Percentiles rank a stretch among this genome's conserved stretches.
Evolutionary conservation across 192 early-diverging fungal genomes (phyloP).

Genomic region (Dispira simplex): DNA sequence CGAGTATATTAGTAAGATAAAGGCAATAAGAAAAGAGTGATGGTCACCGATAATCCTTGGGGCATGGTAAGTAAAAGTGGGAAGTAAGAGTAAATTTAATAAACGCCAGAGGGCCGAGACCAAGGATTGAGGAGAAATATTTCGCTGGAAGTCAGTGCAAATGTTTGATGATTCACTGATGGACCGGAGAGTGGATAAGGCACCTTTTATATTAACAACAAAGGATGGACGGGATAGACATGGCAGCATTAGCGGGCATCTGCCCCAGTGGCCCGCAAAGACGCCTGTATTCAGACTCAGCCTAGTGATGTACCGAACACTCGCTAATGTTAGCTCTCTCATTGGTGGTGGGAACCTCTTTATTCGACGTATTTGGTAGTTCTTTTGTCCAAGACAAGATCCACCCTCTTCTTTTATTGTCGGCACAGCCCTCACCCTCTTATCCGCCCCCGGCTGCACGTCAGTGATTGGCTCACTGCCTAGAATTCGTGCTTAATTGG

Average conservation of each 20-base stretch:
- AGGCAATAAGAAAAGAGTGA: background rate
- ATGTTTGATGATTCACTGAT: constrained; percentile 2
- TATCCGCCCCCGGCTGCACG: too few species aligned
- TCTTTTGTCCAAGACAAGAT: background rate
- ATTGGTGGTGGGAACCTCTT: background rate
- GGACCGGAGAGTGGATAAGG: background rate
- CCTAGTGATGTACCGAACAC: background rate
- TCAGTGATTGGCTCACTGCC: too few species aligned
- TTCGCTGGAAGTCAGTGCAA: background rate
- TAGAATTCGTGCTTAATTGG: too few species aligned
- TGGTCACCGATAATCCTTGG: background rate
- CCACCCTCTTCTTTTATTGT: background rate
- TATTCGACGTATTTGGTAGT: constrained; percentile 1
- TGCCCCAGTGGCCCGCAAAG: background rate
- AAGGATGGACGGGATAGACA: constrained; percentile 1
- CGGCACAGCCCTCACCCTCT: background rate
- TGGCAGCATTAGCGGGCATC: background rate
- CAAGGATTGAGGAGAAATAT: background rate
- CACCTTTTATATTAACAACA: background rate
- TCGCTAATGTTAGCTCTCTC: background rate
- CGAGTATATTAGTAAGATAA: background rate
- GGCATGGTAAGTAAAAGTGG: background rate
- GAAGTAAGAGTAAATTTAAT: background rate
- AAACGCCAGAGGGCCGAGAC: too few species aligned
- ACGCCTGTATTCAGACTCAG: background rate